Evolutionary conservation across 352 stramenopile species (phyloP), one percentile per base, ranked within the genome.

Genomic region (Globisporangium cylindrosporum): DNA sequence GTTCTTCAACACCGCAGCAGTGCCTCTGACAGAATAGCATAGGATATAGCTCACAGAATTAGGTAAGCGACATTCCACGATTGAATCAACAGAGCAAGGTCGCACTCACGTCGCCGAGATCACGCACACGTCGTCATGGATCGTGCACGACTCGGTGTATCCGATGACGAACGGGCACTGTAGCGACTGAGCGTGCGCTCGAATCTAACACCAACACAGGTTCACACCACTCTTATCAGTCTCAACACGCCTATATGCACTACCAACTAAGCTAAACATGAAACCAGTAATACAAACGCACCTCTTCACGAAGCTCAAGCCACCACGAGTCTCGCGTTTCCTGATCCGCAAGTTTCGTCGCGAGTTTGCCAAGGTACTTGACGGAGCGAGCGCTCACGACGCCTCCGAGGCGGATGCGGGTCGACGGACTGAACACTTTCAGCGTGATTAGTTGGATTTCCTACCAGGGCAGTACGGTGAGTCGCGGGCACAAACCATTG

Each of bases 251-350:
- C 36, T 18, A 46, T 46, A 7, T 18, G 12, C 12, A 38, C n/a
- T 15, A 25, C 3, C 27, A 59, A 14, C 24, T 10, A 34, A 34
- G 38, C 14, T 27, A 0, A 20, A 6, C 55, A 60, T 34, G 7
- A 4, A 20, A 1, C 56, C 34, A 61, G 20, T 12, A 43, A 24
- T 0, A 68, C 15, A 9, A 49, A 56, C 62, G 8, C 55, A 93
- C 88, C 79, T 99, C 97, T 82, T 99, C 97, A 34, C 97, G 85
- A 6, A 99, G 82, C 71, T 99, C 97, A 24, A 93, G 88, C 97
- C 97, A 99, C 97, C 97, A 99, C 18, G 93, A 97, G 72, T 99
- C 97, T 66, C 97, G 79, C 0, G 97, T 99, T 70, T 99, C 97
- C 68, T 99, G 97, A 76, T 99, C 97, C 0, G 92, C 96, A 8